Evolutionary conservation across 2,329 filamentous ascomycete species (phyloP).

Genomic region (Verticillium alfalfae): DNA sequence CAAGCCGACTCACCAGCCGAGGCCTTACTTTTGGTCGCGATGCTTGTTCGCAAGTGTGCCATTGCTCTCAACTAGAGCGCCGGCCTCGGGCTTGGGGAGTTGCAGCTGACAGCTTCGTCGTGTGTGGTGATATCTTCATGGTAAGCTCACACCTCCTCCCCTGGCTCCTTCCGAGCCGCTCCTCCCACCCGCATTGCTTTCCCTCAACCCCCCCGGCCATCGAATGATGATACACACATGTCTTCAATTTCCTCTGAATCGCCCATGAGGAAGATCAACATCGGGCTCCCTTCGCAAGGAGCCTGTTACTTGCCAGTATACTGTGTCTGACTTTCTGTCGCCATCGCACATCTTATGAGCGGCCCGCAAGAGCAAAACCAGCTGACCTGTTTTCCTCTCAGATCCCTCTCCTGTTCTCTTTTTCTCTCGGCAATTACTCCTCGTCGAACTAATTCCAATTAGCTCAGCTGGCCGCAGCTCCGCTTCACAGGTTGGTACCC

Average conservation of each 20-base stretch:
- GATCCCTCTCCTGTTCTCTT: not conserved
- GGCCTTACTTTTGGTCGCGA: not conserved
- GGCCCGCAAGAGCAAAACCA: not conserved
- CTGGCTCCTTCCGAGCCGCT: conserved; percentile 1
- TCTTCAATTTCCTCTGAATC: conserved; percentile 90
- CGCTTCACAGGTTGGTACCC: conserved; percentile 22
- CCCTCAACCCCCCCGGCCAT: conserved; percentile 14
- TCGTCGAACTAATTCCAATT: too few species aligned
- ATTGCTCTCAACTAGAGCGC: not conserved
- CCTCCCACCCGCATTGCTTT: not conserved
- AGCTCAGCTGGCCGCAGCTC: too few species aligned
- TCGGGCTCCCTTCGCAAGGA: conserved; percentile 52
- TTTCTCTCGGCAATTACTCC: not conserved
- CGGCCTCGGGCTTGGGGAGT: not conserved
- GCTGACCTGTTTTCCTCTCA: conserved; percentile 8
- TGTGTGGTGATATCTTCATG: not conserved
- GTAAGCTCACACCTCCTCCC: conserved; percentile 1
- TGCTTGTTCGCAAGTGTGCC: not conserved
- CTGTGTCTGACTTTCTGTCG: conserved; percentile 57
- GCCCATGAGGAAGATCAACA: conserved; percentile 77
- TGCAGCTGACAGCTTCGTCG: not conserved
- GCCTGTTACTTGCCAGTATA: conserved; percentile 93
- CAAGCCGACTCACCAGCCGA: not conserved
- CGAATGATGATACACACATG: conserved; percentile 67
- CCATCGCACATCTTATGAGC: conserved; percentile 2